A percentile compares a stretch with the other conserved stretches of the same genome.
These are phyloP conservation scores for Leucosporidium creatinivorum DNA, from an alignment of 768 basidiomycete species.

Conservation along the genomic window DNA sequence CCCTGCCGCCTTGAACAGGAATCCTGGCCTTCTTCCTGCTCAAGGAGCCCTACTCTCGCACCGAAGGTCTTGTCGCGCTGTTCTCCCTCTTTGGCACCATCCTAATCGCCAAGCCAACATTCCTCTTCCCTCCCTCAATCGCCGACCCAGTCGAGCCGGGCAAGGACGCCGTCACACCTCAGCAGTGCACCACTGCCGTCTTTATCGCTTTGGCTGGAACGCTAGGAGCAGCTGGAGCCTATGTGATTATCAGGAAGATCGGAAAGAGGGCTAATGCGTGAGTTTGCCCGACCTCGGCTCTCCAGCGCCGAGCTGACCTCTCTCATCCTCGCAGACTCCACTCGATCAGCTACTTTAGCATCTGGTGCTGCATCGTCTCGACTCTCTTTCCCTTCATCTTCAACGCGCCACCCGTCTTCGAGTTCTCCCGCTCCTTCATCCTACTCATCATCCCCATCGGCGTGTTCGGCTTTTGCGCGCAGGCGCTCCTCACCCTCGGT, in stretches of 20 bases:
- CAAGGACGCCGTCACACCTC: background rate
- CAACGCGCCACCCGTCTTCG: conserved; percentile 37
- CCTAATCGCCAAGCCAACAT: conserved; percentile 68
- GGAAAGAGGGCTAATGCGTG: conserved; percentile 64
- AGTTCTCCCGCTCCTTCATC: conserved; percentile 26
- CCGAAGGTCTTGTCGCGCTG: conserved; percentile 43
- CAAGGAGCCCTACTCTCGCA: conserved; percentile 33
- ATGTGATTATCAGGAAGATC: conserved; percentile 56
- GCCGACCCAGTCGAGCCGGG: background rate
- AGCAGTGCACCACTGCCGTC: conserved; percentile 17
- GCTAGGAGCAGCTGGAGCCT: conserved; percentile 58
- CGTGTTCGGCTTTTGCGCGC: conserved; percentile 44
- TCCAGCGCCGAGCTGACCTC: background rate
- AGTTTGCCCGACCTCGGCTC: background rate
- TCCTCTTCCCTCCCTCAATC: conserved; percentile 50
- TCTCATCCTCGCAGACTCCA: conserved; percentile 47
- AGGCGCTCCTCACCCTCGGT: conserved; percentile 55
- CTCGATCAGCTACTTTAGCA: conserved; percentile 59
- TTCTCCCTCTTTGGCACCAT: conserved; percentile 68
- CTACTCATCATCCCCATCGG: conserved; percentile 38
- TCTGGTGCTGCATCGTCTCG: conserved; percentile 46
- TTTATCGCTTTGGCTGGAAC: conserved; percentile 61
- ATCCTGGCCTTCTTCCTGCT: conserved; percentile 34
- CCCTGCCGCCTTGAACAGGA: conserved; percentile 57
- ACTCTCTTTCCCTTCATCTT: conserved; percentile 32